These are phyloP conservation scores for Ophidiomyces ophidiicola DNA, from an alignment of 2,329 filamentous ascomycete species.

Conservation along the genomic window DNA sequence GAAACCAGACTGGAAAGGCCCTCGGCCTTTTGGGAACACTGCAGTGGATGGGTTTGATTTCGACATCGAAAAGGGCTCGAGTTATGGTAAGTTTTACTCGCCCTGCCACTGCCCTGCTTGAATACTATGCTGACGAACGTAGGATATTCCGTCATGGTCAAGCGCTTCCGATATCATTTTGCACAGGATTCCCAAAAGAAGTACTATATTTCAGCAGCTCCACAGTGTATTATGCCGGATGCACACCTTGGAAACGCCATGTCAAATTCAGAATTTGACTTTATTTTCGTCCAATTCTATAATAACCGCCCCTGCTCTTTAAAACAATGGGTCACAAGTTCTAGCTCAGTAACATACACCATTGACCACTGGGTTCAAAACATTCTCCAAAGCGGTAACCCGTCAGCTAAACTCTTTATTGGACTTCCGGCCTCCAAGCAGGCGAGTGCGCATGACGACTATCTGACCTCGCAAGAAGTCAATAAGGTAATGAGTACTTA, in stretches of 20 bases:
- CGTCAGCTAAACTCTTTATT: conserved; percentile 42
- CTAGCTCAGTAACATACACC: conserved; percentile 30
- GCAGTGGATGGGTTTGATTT: conserved; percentile 44
- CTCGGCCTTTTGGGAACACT: conserved; percentile 38
- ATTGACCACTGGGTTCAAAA: conserved; percentile 37
- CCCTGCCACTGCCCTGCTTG: conserved; percentile 1
- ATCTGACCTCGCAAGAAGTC: conserved; percentile 38
- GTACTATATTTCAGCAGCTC: conserved; percentile 43
- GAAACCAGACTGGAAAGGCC: conserved; percentile 23
- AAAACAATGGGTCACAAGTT: conserved; percentile 29
- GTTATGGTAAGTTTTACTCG: conserved; percentile 19
- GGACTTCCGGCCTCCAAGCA: conserved; percentile 35
- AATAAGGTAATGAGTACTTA: conserved; percentile 35
- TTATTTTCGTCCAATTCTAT: conserved; percentile 46
- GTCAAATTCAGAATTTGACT: conserved; percentile 37
- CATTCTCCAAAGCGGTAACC: conserved; percentile 29
- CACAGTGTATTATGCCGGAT: conserved; percentile 43
- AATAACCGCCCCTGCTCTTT: conserved; percentile 43
- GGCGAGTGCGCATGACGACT: conserved; percentile 29
- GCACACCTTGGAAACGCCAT: conserved; percentile 37
- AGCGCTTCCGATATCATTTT: conserved; percentile 35
- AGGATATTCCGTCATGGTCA: conserved; percentile 40
- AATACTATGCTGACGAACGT: conserved; percentile 3
- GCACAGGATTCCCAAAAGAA: conserved; percentile 20
- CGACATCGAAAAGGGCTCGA: conserved; percentile 31